These are phyloP conservation scores for Dioszegia hungarica DNA, from an alignment of 768 basidiomycete genomes.

Conservation along the genomic window DNA sequence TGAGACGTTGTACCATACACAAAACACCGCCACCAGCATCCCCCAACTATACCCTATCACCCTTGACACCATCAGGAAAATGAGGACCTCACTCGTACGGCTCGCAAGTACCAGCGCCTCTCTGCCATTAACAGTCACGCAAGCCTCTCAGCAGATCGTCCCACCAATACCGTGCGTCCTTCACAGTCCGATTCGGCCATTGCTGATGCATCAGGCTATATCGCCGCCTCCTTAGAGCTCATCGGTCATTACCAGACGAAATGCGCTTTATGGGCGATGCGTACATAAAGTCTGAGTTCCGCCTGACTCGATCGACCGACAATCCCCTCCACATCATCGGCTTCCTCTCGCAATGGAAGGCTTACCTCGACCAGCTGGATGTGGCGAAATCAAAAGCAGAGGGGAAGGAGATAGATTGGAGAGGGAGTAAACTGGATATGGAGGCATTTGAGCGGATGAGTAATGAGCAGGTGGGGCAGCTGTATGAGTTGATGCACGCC, in stretches of 20 bases:
- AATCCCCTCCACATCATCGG: conserved; percentile 91
- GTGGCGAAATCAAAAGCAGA: conserved; percentile 49
- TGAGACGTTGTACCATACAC: not conserved
- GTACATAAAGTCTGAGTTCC: conserved; percentile 86
- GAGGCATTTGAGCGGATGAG: conserved; percentile 54
- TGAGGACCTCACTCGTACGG: conserved; percentile 8
- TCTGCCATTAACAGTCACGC: conserved; percentile 59
- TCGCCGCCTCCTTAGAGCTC: conserved; percentile 72
- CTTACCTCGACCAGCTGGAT: conserved; percentile 67
- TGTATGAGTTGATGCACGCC: conserved; percentile 91
- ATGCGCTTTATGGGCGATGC: conserved; percentile 80
- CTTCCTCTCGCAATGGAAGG: conserved; percentile 92
- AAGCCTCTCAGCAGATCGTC: conserved; percentile 64
- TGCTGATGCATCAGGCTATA: conserved; percentile 58
- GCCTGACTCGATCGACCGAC: conserved; percentile 67
- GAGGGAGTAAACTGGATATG: conserved; percentile 44
- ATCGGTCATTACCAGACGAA: conserved; percentile 65
- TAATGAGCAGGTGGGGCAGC: conserved; percentile 79
- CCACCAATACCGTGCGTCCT: conserved; percentile 73
- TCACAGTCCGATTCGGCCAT: not conserved
- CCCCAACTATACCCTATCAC: not conserved
- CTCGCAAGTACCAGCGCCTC: conserved; percentile 58
- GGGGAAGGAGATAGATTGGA: conserved; percentile 19
- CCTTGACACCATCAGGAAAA: conserved; percentile 19
- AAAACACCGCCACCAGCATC: not conserved